Evolutionary conservation across 164 flowering plant genomes (phyloP), one percentile per base, ranked within the genome.

Genomic region (Platanus orientalis): DNA sequence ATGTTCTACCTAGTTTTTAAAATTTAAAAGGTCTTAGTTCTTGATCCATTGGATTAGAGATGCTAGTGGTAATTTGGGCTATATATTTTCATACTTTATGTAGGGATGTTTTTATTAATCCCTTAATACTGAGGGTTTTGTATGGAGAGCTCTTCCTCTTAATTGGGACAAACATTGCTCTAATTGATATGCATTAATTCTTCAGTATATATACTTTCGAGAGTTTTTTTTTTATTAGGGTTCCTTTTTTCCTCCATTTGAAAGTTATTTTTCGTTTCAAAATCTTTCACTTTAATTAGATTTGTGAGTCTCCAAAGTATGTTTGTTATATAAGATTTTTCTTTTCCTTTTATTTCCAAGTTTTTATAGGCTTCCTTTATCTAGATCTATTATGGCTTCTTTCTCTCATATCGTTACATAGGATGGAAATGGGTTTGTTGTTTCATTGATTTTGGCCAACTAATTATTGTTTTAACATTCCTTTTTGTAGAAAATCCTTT

Each of bases 61-160:
- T n/a, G n/a, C n/a, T n/a, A n/a, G n/a, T n/a, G n/a, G n/a, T n/a
- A n/a, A n/a, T n/a, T n/a, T n/a, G n/a, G n/a, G n/a, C n/a, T n/a
- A n/a, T n/a, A n/a, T n/a, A n/a, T n/a, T n/a, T n/a, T n/a, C n/a
- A n/a, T n/a, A n/a, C n/a, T n/a, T n/a, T n/a, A n/a, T n/a, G n/a
- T n/a, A n/a, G n/a, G n/a, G n/a, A n/a, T n/a, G n/a, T n/a, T n/a
- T n/a, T n/a, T n/a, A n/a, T n/a, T n/a, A n/a, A n/a, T n/a, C n/a
- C n/a, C n/a, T n/a, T n/a, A 68, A 90, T 92, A 96, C 58, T 92
- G 23, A 96, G 98, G 27, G 39, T 89, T 62, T 86, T 95, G 1
- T 90, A 86, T 26, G 96, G 96, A 29, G 91, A 90, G 67, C 59
- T 88, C 50, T 76, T 92, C 70, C 86, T 91, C 65, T 9, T 85